Evolutionary conservation across 1,284 basidiomycete genomes (phyloP).

Genomic region (Serendipita sp.): DNA sequence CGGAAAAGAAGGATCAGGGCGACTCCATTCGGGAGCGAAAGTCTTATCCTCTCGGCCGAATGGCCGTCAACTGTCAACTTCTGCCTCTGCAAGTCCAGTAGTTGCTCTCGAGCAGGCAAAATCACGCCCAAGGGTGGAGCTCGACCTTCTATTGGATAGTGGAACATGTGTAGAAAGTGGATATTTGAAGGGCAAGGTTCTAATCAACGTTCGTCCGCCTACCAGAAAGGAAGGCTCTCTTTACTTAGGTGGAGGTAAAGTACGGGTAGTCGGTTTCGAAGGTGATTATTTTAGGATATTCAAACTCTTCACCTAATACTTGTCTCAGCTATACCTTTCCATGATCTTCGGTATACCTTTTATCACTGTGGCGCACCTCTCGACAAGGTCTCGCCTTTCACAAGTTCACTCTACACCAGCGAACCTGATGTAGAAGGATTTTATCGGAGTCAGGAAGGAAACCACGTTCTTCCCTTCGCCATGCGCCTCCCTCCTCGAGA

Average conservation of each 20-base stretch:
- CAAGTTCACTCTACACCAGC: constrained; percentile 36
- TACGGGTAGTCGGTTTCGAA: constrained; percentile 82
- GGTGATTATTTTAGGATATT: constrained; percentile 23
- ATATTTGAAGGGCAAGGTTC: constrained; percentile 56
- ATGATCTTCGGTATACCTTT: constrained; percentile 64
- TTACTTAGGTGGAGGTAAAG: constrained; percentile 63
- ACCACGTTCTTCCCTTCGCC: constrained; percentile 65
- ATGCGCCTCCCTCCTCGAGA: constrained; percentile 54
- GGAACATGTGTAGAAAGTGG: constrained; percentile 75
- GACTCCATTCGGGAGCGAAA: neutral
- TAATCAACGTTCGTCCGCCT: constrained; percentile 49
- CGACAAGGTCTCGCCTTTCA: constrained; percentile 34
- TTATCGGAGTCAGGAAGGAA: constrained; percentile 48
- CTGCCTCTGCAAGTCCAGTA: neutral
- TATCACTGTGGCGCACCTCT: constrained; percentile 65
- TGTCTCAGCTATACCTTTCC: constrained; percentile 34
- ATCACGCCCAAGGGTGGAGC: constrained; percentile 58
- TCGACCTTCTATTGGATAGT: constrained; percentile 70
- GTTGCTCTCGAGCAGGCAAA: constrained; percentile 50
- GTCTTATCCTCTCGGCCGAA: neutral
- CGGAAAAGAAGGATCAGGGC: constrained; percentile 26
- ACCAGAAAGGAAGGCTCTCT: constrained; percentile 44
- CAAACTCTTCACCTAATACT: neutral
- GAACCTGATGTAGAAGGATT: constrained; percentile 60
- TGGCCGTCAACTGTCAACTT: neutral